Base-by-base conservation (phyloP, 169 alveolate genomes). In the Plasmodium relictum region DNA sequence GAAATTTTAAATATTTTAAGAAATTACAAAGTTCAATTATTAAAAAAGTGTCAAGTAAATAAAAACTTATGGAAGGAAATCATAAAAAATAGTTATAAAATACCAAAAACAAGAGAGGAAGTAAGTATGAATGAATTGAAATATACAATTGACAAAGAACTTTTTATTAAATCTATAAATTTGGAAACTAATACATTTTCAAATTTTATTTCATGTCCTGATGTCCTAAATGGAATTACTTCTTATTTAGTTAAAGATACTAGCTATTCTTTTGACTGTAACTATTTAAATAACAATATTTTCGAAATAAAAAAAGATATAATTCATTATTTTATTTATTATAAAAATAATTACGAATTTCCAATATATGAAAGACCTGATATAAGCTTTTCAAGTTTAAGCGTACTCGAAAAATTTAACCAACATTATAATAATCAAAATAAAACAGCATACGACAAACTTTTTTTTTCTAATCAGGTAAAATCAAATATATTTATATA, bases 131-230 rank as follows among this genome's bases (percentile, higher is more conserved):
- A 41, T 22, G 91, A 83, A 69, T 62, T 83, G 44, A 83, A 69
- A 31, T 39, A 68, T 16, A 26, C 91, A 16, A 83, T 83, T n/a
- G 91, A 83, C 48, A 68, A 58, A 48, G 91, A 68, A 61, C 85
- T 83, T 45, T 72, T 83, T 45, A n/a, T 54, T 56, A 83, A 83
- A 83, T 62, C 91, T 39, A 54, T 83, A 56, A 83, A 83, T 61
- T 0, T 83, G 18, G 91, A 83, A 42, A 83, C 91, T 6, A 83
- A 83, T 83, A 63, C 91, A 5, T 16, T 83, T 12, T 62, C 59
- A 41, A 83, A 83, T 16, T 83, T 83, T 72, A 70, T 83, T 42
- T 62, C 91, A 6, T 69, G 85, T 69, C 91, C 91, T 4, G 91
- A 83, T 56, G 26, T 56, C 6, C 65, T 83, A 10, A 83, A 66